These are phyloP conservation scores for Pilaira anomala DNA, from an alignment of 192 early-diverging fungal species.

Conservation along the genomic window DNA sequence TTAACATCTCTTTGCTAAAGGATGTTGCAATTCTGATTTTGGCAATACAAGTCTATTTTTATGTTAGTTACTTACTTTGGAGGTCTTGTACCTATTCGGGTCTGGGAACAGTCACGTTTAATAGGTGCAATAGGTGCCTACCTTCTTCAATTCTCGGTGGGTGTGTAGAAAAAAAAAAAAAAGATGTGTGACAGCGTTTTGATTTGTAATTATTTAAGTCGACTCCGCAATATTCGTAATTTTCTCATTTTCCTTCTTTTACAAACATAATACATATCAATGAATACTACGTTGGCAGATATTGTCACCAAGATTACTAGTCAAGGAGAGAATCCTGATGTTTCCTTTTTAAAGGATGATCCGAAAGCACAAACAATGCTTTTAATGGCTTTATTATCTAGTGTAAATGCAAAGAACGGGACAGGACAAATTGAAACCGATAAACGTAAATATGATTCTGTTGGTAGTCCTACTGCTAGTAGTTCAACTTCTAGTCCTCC, in stretches of 20 bases:
- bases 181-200: too few species aligned
- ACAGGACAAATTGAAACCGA: neutral
- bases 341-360: slow-evolving; percentile 16
- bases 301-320: slow-evolving; percentile 10
- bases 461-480: neutral
- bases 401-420: neutral
- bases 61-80: too few species aligned
- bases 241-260: neutral
- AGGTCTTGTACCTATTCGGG: too few species aligned
- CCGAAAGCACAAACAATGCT: slow-evolving; percentile 7
- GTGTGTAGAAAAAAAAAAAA: too few species aligned
- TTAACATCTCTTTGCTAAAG: too few species aligned
- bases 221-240: neutral
- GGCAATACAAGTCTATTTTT: too few species aligned
- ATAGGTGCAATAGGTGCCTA: too few species aligned
- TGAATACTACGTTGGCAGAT: slow-evolving; percentile 12
- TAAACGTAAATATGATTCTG: slow-evolving; percentile 4
- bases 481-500: too few species aligned
- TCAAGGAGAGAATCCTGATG: slow-evolving; percentile 2
- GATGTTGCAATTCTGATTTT: too few species aligned
- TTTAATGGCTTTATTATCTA: slow-evolving; percentile 3
- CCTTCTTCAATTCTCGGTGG: too few species aligned
- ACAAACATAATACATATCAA: neutral
- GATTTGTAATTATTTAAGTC: too few species aligned
- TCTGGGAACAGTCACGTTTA: too few species aligned